Evolutionary conservation across 1,139 yeast genomes (phyloP), one percentile per base, ranked within the genome.

Genomic region (Hanseniaspora uvarum): DNA sequence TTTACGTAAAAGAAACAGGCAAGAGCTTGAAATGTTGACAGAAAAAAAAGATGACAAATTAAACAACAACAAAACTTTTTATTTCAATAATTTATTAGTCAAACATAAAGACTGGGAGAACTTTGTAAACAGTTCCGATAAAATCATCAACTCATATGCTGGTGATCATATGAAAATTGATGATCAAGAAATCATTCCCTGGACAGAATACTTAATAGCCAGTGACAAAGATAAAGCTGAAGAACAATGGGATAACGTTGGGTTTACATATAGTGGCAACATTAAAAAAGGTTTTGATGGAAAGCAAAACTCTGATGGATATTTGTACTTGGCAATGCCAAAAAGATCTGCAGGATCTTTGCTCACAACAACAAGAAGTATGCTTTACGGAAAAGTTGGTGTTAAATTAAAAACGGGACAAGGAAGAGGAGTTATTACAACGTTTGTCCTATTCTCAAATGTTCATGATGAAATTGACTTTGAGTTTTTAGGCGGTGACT

Each of bases 401-500:
- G 65, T 63, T 2, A 61, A 58, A 14, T 52, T 67, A 60, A 65
- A 59, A 55, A 58, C 68, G 1, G 64, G 66, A 4, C 57, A 65
- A 40, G 63, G 67, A 7, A 55, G 58, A 28, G 97, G 97, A 68
- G 95, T 89, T 34, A 78, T 89, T 56, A 77, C 94, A 11, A 94
- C 96, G 18, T 78, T 84, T 61, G 88, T 88, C 62, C 69, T 87
- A 56, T 85, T 82, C 70, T 85, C 95, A 1, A 86, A 86, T 60
- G 86, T 85, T 45, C 84, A 86, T 68, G 97, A 89, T 70, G 97
- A 89, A 72, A 78, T 89, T 62, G 97, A 89, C 75, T 83, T 72
- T 65, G 96, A 89, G 70, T 83, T 81, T 59, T 79, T 87, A 53
- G 97, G 97, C 54, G 76, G 77, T 62, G 78, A 84, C 62, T 72